Percentiles rank a stretch among this genome's conserved stretches.
phyloP scores from a whole-genome alignment of 1,284 basidiomycete genomes.

The Cryptococcus deneoformans region DNA sequence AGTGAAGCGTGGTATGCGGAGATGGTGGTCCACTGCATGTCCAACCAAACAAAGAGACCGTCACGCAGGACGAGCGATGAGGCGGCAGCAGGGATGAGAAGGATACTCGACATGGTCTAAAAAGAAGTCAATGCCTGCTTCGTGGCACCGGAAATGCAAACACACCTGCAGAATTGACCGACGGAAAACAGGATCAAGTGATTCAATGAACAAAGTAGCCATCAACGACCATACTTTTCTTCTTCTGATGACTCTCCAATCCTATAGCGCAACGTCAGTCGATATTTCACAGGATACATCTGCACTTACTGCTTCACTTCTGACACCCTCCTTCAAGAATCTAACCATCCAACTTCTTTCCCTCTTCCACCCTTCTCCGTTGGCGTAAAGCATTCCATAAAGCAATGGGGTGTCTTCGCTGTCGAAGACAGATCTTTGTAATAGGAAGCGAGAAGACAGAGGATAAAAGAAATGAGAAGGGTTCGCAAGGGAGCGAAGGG shows the following conservation, averaged over 20 bases:
- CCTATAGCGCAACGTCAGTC: conserved; percentile 49
- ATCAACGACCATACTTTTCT: conserved; percentile 85
- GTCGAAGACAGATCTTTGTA: conserved; percentile 68
- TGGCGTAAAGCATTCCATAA: conserved; percentile 73
- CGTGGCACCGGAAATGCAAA: conserved; percentile 55
- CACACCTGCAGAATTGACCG: conserved; percentile 62
- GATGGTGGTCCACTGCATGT: conserved; percentile 59
- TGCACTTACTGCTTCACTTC: conserved; percentile 53
- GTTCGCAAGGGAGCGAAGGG: conserved; percentile 71
- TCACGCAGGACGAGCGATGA: conserved; percentile 66
- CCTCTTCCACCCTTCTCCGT: conserved; percentile 71
- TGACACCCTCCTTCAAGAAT: conserved; percentile 77
- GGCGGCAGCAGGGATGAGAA: conserved; percentile 63
- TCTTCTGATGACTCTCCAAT: conserved; percentile 77
- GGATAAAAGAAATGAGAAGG: conserved; percentile 72
- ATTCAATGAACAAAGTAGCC: conserved; percentile 70
- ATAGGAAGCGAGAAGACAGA: conserved; percentile 67
- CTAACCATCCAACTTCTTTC: conserved; percentile 85
- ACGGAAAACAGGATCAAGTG: conserved; percentile 57
- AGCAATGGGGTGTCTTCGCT: conserved; percentile 80
- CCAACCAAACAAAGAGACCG: conserved; percentile 71
- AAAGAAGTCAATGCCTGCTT: conserved; percentile 48
- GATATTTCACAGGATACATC: not conserved
- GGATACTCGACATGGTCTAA: conserved; percentile 68
- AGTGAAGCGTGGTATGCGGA: not conserved